These are phyloP conservation scores for Leishmania major DNA, from an alignment of 208 protist genomes.

Conservation along the genomic window DNA sequence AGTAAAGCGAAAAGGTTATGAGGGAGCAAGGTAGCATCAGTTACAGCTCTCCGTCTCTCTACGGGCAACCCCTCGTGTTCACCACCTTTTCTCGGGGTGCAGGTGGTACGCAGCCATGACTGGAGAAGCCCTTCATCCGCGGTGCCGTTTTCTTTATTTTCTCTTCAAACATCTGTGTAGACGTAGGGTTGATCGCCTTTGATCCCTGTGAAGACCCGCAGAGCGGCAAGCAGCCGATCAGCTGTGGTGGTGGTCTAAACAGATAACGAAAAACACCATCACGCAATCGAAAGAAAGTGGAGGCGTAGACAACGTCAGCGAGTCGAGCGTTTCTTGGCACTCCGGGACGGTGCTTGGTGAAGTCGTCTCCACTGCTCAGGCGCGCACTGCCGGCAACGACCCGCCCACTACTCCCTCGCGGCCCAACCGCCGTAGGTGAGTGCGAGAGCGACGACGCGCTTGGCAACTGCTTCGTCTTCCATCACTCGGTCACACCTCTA, in stretches of 20 bases:
- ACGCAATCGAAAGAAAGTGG: neutral
- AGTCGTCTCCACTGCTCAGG: neutral
- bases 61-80: neutral
- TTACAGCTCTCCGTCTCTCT: neutral
- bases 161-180: neutral
- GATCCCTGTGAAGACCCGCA: neutral
- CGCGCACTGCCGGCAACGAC: neutral
- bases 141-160: neutral
- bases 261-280: neutral
- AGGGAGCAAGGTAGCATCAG: conserved; percentile 1
- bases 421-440: neutral
- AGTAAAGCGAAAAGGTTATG: neutral
- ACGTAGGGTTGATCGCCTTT: neutral
- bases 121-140: neutral
- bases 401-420: no score
- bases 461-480: neutral
- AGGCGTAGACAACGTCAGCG: neutral
- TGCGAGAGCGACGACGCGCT: neutral
- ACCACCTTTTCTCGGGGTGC: neutral
- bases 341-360: neutral
- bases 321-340: neutral
- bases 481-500: neutral
- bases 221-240: neutral
- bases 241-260: neutral
- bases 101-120: neutral